Evolutionary conservation across 331 rosid genomes (phyloP).

Genomic region (Phaseolus coccineus): DNA sequence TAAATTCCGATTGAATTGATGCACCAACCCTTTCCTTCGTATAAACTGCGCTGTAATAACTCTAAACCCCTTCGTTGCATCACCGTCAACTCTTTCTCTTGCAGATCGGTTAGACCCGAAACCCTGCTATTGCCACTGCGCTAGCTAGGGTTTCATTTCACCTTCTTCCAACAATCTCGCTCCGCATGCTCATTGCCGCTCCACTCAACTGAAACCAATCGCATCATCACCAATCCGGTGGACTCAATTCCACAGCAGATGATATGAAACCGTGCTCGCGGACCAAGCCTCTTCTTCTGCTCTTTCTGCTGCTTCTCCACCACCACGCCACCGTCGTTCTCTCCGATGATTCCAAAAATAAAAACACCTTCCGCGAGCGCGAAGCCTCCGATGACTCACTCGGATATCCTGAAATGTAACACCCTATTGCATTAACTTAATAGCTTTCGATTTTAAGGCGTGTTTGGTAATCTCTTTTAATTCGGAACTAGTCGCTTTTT

Average conservation of each 20-base stretch:
- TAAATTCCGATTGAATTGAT: too few species aligned
- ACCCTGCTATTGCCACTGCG: conserved; percentile 39
- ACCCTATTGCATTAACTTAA: background rate
- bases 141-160: conserved; percentile 45
- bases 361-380: conserved; percentile 74
- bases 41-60: background rate
- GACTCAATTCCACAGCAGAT: conserved; percentile 28
- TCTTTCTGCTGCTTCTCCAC: conserved; percentile 52
- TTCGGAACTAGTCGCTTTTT: background rate
- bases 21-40: too few species aligned
- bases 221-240: conserved; percentile 6
- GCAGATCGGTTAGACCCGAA: conserved; percentile 18
- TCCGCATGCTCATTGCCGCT: background rate
- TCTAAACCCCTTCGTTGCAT: background rate
- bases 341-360: conserved; percentile 61
- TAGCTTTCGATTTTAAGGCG: conserved; percentile 11
- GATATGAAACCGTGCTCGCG: conserved; percentile 62
- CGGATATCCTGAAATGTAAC: conserved; percentile 73
- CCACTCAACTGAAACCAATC: background rate
- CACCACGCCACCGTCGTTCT: conserved; percentile 27
- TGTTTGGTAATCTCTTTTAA: background rate
- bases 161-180: background rate
- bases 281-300: conserved; percentile 41
- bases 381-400: conserved; percentile 82
- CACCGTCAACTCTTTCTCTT: conserved; percentile 16